Evolutionary conservation across 371 early-diverging fungal genomes (phyloP), one percentile per base, ranked within the genome.

Genomic region (Saksenaea vasiformis): DNA sequence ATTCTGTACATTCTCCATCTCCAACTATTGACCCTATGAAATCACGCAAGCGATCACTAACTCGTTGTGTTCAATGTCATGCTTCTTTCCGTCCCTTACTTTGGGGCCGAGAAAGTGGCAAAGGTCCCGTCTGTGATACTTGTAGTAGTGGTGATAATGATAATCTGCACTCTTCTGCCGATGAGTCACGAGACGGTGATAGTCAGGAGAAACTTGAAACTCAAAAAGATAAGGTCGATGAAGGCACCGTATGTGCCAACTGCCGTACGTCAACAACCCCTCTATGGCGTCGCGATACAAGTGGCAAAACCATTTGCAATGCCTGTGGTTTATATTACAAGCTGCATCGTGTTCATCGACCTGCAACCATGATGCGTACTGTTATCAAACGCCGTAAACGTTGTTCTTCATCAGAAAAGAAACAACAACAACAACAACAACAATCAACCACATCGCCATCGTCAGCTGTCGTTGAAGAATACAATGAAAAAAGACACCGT

Each of bases 251-350:
- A n/a, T 94, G 94, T 70, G 76, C 82, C 56, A 92, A 94, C 68
- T 94, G 94, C 66, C 68, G 75, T n/a, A 89, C 91, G 8, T 87
- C 87, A 1, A 83, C 80, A 17, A 94, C 95, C 4, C 93, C 93
- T 3, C 77, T 92, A 13, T 95, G 95, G 95, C 77, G 95, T 41
- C 73, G 92, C 56, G 86, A 87, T 68, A 82, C 81, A 28, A 72
- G 80, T 37, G 90, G 90, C 31, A 80, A 88, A 28, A 76, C 82
- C 13, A 80, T 92, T 37, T 93, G 93, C 72, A 93, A 92, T 74
- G 92, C 93, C 1, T 93, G 93, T 68, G 92, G 93, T 1, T 73
- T 94, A 22, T 93, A 93, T 66, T 88, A 85, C 67, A 89, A 88
- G 62, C 77, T 91, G 1, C 93, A 94, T 69, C 73, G 74, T 53